Evolutionary conservation across 176 grass and related monocot genomes (phyloP).

Genomic region (Bolboschoenus planiculmis): DNA sequence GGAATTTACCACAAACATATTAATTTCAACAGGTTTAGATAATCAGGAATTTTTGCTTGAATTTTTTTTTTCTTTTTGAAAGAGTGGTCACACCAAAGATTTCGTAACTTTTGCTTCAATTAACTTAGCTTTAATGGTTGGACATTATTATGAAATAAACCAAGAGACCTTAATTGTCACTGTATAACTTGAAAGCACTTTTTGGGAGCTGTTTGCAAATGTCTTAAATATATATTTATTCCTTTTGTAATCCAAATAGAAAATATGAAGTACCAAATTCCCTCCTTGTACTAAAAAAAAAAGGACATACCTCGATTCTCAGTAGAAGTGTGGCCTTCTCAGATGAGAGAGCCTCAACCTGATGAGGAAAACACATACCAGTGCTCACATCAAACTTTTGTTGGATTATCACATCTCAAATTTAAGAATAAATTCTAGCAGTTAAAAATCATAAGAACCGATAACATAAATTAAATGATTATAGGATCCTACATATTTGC

Average conservation of each 20-base stretch:
- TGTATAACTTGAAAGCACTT: neutral
- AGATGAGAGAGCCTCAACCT: conserved; percentile 85
- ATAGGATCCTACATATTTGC: conserved; percentile 2
- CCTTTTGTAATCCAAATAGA: too few species aligned
- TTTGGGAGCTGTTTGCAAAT: neutral
- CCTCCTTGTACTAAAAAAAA: neutral
- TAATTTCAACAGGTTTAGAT: neutral
- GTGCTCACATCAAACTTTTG: neutral
- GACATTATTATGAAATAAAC: neutral
- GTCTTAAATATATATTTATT: neutral
- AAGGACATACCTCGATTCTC: conserved; percentile 57
- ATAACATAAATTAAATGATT: neutral
- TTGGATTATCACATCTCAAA: neutral
- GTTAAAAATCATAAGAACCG: neutral
- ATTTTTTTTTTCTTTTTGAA: neutral
- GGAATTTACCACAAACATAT: neutral
- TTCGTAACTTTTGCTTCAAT: neutral
- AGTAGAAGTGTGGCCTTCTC: conserved; percentile 72
- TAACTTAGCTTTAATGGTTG: neutral
- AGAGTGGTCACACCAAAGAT: neutral
- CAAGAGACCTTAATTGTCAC: too few species aligned
- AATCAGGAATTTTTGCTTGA: neutral
- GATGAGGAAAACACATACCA: neutral
- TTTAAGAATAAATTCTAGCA: neutral
- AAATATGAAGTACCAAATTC: neutral